Conservation (phyloP, 441 rosid genomes). For the Eruca vesicaria region DNA sequence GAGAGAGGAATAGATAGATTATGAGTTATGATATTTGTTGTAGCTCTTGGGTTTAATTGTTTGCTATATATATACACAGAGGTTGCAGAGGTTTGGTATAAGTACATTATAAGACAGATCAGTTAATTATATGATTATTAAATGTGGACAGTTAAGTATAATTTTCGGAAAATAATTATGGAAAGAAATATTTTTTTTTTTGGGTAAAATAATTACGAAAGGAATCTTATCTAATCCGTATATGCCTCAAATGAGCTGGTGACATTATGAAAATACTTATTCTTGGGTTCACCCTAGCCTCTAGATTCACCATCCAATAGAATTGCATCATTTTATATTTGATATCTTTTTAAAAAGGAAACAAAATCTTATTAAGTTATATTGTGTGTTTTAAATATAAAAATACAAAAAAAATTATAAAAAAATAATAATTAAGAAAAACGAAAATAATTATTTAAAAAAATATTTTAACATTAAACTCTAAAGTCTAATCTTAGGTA, state of each 20-base stretch:
- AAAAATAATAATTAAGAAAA: too few species aligned
- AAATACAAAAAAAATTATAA: too few species aligned
- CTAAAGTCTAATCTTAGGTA: too few species aligned
- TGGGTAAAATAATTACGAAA: background rate
- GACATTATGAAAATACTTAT: background rate
- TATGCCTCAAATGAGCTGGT: slow-evolving; percentile 34
- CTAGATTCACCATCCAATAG: too few species aligned
- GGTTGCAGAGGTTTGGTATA: slow-evolving; percentile 14
- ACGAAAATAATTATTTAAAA: too few species aligned
- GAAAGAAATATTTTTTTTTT: too few species aligned
- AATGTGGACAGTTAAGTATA: slow-evolving; percentile 14
- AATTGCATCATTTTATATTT: too few species aligned
- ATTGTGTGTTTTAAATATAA: too few species aligned
- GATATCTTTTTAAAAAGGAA: too few species aligned
- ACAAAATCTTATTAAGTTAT: too few species aligned
- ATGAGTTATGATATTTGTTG: slow-evolving; percentile 17
- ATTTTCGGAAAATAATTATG: background rate
- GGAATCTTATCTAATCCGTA: slow-evolving; percentile 5
- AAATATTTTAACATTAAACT: too few species aligned
- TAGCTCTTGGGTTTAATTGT: slow-evolving; percentile 1
- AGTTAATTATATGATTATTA: background rate
- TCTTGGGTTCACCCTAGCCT: too few species aligned
- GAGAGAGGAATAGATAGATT: background rate
- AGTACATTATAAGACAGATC: slow-evolving; percentile 14
- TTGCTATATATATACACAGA: slow-evolving; percentile 8